Conservation (phyloP, 2,329 filamentous ascomycete species). For the Akanthomyces uredinophilus region DNA sequence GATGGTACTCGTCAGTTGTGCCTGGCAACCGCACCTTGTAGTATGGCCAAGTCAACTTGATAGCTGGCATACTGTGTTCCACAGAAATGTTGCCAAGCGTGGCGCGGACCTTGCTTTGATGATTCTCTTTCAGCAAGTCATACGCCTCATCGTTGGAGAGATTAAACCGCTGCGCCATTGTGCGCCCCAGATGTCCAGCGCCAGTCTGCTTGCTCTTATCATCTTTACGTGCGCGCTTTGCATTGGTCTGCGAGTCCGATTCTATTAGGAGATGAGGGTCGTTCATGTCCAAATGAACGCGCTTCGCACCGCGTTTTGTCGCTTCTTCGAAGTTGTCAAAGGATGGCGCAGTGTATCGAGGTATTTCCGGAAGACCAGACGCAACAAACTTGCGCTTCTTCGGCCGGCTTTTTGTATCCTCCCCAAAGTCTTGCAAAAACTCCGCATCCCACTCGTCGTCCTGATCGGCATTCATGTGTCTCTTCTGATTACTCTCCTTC, state of each 20-base stretch:
- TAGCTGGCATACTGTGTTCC: constrained; percentile 87
- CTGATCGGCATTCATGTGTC: constrained; percentile 33
- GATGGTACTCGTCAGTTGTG: constrained; percentile 76
- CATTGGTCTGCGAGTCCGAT: constrained; percentile 59
- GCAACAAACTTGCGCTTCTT: constrained; percentile 66
- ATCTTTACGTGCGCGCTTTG: constrained; percentile 54
- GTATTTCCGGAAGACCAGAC: constrained; percentile 53
- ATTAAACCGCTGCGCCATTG: constrained; percentile 81
- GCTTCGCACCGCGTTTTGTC: constrained; percentile 68
- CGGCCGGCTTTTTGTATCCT: constrained; percentile 42
- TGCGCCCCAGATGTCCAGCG: constrained; percentile 64
- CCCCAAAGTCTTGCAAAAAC: constrained; percentile 46
- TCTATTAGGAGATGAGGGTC: constrained; percentile 85
- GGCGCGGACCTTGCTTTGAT: constrained; percentile 90
- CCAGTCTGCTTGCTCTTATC: constrained; percentile 61
- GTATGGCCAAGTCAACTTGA: constrained; percentile 91
- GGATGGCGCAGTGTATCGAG: constrained; percentile 59
- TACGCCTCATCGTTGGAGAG: constrained; percentile 96
- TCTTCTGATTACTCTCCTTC: constrained; percentile 28
- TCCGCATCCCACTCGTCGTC: constrained; percentile 61
- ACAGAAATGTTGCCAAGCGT: constrained; percentile 88
- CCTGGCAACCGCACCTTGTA: constrained; percentile 80
- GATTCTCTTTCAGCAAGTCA: constrained; percentile 91
- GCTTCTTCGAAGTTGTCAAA: constrained; percentile 77
- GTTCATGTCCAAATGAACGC: constrained; percentile 77